These are phyloP conservation scores for Deinandra increscens DNA, from an alignment of 129 eudicot species.

Conservation along the genomic window DNA sequence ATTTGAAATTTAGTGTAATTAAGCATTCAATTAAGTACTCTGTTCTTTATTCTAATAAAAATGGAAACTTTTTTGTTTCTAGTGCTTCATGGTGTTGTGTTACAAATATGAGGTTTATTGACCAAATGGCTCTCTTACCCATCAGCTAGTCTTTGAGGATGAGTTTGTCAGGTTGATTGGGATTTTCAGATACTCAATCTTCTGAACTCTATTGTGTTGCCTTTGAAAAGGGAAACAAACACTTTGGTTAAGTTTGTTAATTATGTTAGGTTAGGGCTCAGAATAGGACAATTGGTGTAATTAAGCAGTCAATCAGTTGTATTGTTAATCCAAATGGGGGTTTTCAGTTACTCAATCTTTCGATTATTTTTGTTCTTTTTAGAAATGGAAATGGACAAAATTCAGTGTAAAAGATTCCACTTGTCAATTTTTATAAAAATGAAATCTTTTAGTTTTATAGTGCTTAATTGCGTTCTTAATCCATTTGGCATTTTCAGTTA, in stretches of 20 bases:
- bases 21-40: background rate
- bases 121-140: too few species aligned
- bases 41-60: background rate
- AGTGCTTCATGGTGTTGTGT: slow-evolving; percentile 8
- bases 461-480: slow-evolving; percentile 8
- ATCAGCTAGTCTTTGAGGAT: too few species aligned
- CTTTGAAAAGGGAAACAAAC: background rate
- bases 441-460: background rate
- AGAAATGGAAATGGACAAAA: background rate
- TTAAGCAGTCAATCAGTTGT: background rate
- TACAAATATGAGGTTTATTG: too few species aligned
- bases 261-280: background rate
- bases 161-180: background rate
- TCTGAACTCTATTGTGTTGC: slow-evolving; percentile 2
- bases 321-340: background rate
- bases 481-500: slow-evolving; percentile 10
- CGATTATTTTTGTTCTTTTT: background rate
- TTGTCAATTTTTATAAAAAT: too few species aligned
- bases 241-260: background rate
- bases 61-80: slow-evolving; percentile 16
- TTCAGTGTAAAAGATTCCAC: too few species aligned
- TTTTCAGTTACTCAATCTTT: slow-evolving; percentile 1
- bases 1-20: slow-evolving; percentile 1
- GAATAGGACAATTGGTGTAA: background rate
- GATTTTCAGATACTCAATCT: background rate